Evolutionary conservation across 140 eudicot genomes (phyloP).

Genomic region (Ambrosia hybrid): DNA sequence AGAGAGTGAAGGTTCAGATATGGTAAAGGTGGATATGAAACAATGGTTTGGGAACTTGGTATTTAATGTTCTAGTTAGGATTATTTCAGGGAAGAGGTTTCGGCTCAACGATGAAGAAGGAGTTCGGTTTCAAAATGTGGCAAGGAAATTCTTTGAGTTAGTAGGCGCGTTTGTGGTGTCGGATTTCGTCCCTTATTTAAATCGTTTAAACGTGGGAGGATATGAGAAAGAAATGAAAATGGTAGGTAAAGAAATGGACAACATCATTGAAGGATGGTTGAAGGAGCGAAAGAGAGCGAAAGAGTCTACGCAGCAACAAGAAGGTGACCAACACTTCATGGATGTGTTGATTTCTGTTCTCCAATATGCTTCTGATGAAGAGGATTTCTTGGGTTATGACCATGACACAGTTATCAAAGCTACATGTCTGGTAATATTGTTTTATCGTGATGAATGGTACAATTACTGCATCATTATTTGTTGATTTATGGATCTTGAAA

Average conservation of each 20-base stretch:
- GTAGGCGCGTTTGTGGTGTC: conserved; percentile 26
- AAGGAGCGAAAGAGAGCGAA: conserved; percentile 23
- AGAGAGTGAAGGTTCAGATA: neutral
- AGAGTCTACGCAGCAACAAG: neutral
- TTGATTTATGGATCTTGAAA: too few species aligned
- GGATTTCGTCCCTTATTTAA: conserved; percentile 31
- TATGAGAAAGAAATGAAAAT: conserved; percentile 31
- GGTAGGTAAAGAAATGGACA: conserved; percentile 29
- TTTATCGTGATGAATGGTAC: neutral
- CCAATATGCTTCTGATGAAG: conserved; percentile 26
- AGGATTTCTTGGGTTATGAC: conserved; percentile 15
- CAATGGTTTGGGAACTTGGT: conserved; percentile 35
- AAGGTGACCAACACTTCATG: conserved; percentile 33
- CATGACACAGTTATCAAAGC: conserved; percentile 47
- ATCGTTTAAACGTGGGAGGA: conserved; percentile 45
- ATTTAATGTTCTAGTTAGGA: conserved; percentile 20
- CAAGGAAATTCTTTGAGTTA: conserved; percentile 28
- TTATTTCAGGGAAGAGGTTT: conserved; percentile 26
- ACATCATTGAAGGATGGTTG: conserved; percentile 34
- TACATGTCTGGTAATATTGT: conserved; percentile 39
- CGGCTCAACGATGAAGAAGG: conserved; percentile 16
- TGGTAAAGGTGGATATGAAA: conserved; percentile 33
- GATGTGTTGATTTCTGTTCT: conserved; percentile 31
- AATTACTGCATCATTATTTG: too few species aligned
- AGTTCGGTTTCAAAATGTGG: conserved; percentile 8